Evolutionary conservation across 2,329 filamentous ascomycete species (phyloP), one percentile per base, ranked within the genome.

Genomic region (Cladosporium sp.): DNA sequence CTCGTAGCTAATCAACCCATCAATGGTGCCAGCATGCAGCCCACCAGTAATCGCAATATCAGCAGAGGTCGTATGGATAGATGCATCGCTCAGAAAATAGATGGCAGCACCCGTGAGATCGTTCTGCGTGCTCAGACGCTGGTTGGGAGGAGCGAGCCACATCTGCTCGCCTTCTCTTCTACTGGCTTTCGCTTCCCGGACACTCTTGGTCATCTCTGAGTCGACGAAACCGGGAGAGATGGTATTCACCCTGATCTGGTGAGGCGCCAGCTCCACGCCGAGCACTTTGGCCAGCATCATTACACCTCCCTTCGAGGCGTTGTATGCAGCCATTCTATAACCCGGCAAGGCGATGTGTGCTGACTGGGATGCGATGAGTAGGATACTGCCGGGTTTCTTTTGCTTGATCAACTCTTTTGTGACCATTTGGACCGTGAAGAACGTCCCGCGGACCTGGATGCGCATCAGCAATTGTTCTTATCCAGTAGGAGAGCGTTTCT

Each of bases 21-120:
- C 45, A 33, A 48, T 48, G 2, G 45, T 47, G 9, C 59, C 59
- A 3, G 59, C 59, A 42, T 61, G 59, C 12, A 62, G 56, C 4
- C 59, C 59, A 11, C 59, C 59, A 33, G 54, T 57, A 18, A 62
- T 57, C 15, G 58, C 41, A 49, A 61, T 59, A 56, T 74, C 70
- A 30, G 64, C 64, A 1, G 63, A 63, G 6, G 69, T 74, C n/a
- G 67, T 66, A 52, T 73, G 72, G 1, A 69, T 64, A 30, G 65
- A 66, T 5, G 71, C 70, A 49, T 72, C 65, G 18, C 63, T 69
- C 3, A 73, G 54, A 7, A 73, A 61, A 52, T 70, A 72, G 6
- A 73, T 68, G 40, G 68, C 67, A 0, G 68, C 66, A 5, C 64
- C 56, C 2, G 53, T 56, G 3, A 62, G 46, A 38, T 62, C 59